phyloP scores from a whole-genome alignment of 1,284 basidiomycete genomes.

The Hemileia vastatrix region DNA sequence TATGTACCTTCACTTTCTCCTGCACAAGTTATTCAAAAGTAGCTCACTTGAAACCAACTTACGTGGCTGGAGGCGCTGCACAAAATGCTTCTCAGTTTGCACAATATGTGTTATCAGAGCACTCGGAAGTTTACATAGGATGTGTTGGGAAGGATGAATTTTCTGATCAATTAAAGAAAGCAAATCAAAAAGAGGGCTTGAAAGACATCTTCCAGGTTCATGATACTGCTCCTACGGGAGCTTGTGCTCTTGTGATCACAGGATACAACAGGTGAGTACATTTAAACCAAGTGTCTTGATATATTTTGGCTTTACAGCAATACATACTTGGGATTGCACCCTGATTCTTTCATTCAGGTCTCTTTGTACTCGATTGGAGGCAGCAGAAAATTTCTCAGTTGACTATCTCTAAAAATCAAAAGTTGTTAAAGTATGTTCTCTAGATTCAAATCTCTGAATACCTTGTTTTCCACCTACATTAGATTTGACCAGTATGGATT shows the following conservation, averaged over 20 bases:
- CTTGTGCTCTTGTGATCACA: slow-evolving; percentile 91
- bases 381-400: too few relatives aligned
- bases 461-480: too few relatives aligned
- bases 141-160: slow-evolving; percentile 87
- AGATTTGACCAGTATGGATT: too few relatives aligned
- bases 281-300: too few relatives aligned
- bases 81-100: slow-evolving; percentile 78
- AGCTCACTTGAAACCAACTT: slow-evolving; percentile 49
- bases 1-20: too few relatives aligned
- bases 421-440: too few relatives aligned
- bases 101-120: slow-evolving; percentile 77
- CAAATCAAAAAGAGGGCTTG: slow-evolving; percentile 88
- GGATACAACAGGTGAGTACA: slow-evolving; percentile 78
- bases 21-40: slow-evolving; percentile 21
- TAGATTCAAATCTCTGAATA: too few relatives aligned
- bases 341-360: too few relatives aligned
- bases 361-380: too few relatives aligned
- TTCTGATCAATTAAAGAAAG: slow-evolving; percentile 77
- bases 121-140: slow-evolving; percentile 88
- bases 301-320: too few relatives aligned
- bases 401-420: too few relatives aligned
- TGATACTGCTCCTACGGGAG: slow-evolving; percentile 79
- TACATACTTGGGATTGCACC: too few relatives aligned
- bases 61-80: slow-evolving; percentile 91
- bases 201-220: slow-evolving; percentile 80